Evolutionary conservation across 2,329 filamentous ascomycete genomes (phyloP).

Genomic region (Domatiomyces globalis): DNA sequence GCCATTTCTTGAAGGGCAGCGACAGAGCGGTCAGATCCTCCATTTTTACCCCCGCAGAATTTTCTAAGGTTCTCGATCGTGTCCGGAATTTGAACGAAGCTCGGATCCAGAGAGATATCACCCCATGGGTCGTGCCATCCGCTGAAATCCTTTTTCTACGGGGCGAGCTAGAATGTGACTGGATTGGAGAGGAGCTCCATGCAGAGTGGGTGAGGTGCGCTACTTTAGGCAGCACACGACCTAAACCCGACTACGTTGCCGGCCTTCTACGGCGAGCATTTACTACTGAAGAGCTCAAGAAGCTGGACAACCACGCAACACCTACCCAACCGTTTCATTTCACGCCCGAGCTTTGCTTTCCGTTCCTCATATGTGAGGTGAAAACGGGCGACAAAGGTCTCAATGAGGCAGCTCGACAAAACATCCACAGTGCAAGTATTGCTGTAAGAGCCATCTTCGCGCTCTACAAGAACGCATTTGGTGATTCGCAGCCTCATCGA

Average conservation of each 20-base stretch:
- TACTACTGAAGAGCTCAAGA: conserved; percentile 29
- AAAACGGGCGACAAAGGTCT: conserved; percentile 29
- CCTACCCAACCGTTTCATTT: conserved; percentile 22
- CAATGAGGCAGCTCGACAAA: conserved; percentile 21
- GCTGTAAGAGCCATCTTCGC: conserved; percentile 28
- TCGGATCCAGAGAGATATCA: too few species aligned
- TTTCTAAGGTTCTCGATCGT: too few species aligned
- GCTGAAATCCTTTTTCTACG: too few species aligned
- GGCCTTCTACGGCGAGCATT: conserved; percentile 28
- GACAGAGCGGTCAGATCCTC: too few species aligned
- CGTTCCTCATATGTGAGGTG: conserved; percentile 37
- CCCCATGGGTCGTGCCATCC: too few species aligned
- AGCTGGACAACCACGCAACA: conserved; percentile 26
- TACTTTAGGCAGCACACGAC: conserved; percentile 19
- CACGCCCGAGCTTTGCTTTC: conserved; percentile 37
- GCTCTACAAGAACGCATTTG: too few species aligned
- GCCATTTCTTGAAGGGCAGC: too few species aligned
- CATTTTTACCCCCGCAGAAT: too few species aligned
- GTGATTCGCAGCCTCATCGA: too few species aligned
- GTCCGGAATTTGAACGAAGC: too few species aligned
- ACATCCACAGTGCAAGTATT: conserved; percentile 20
- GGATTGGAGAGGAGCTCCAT: conserved; percentile 26
- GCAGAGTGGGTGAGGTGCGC: conserved; percentile 22
- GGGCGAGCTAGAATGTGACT: too few species aligned
- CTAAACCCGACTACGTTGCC: conserved; percentile 24